Conservation (phyloP, 192 early-diverging fungal species). For the Funneliformis mosseae region DNA sequence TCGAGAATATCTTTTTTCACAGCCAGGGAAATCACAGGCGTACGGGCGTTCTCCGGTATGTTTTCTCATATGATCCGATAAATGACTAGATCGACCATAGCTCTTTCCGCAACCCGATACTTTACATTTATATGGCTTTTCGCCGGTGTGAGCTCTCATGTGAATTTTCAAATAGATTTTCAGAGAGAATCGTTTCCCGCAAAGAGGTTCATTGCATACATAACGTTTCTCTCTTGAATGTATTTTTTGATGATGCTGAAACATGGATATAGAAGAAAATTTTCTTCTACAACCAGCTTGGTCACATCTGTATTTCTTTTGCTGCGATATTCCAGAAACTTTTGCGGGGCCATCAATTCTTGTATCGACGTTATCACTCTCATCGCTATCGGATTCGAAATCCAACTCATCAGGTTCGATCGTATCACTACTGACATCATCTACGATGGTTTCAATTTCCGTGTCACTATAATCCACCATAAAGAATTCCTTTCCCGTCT, state of each 20-base stretch:
- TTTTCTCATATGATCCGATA: background rate
- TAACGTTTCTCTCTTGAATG: background rate
- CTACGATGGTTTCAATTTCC: background rate
- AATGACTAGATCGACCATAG: background rate
- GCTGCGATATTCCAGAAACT: background rate
- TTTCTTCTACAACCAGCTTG: background rate
- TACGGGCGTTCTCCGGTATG: background rate
- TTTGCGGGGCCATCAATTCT: too few species aligned
- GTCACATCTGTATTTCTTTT: background rate
- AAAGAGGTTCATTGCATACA: background rate
- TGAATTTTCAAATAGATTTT: background rate
- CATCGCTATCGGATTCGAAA: background rate
- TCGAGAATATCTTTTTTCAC: background rate
- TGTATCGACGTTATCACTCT: background rate
- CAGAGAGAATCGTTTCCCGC: background rate
- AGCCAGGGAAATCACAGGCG: background rate
- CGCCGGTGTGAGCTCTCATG: background rate
- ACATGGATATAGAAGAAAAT: background rate
- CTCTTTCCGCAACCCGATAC: background rate
- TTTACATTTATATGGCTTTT: background rate
- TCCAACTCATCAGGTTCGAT: background rate
- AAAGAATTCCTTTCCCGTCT: background rate
- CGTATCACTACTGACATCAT: background rate
- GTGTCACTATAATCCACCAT: background rate
- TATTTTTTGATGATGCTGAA: background rate